Conservation (phyloP, 495 filamentous ascomycete genomes). For the Lepidopterella palustris region DNA sequence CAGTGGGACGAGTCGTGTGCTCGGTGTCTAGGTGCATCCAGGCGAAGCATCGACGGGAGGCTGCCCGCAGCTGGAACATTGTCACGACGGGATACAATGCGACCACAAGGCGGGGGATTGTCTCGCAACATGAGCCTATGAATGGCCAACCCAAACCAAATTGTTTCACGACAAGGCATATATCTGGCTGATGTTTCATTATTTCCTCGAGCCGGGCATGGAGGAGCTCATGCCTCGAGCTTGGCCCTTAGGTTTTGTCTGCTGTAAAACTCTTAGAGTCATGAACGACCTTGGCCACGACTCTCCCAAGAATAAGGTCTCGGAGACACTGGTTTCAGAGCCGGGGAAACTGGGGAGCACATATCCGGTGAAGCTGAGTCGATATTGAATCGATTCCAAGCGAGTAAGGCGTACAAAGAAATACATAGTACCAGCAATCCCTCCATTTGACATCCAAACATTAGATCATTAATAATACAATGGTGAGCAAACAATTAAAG, state of each 20-base stretch:
- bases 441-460: slow-evolving; percentile 17
- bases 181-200: neutral
- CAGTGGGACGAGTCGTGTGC: too few species aligned
- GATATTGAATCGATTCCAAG: neutral
- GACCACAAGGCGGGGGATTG: neutral
- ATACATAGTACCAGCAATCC: neutral
- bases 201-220: neutral
- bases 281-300: neutral
- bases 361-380: neutral
- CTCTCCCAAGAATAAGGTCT: neutral
- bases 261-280: neutral
- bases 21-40: neutral
- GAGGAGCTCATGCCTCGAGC: neutral
- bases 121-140: neutral
- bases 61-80: neutral
- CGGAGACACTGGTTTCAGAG: neutral
- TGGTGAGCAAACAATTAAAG: neutral
- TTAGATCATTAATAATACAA: slow-evolving; percentile 23
- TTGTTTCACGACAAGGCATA: neutral
- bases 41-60: neutral
- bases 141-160: neutral
- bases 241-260: neutral
- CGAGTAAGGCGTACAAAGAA: neutral
- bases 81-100: neutral
- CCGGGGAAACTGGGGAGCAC: neutral